These are phyloP conservation scores for Sordariomycetes sp. DNA, from an alignment of 2,329 filamentous ascomycete genomes.

Conservation along the genomic window DNA sequence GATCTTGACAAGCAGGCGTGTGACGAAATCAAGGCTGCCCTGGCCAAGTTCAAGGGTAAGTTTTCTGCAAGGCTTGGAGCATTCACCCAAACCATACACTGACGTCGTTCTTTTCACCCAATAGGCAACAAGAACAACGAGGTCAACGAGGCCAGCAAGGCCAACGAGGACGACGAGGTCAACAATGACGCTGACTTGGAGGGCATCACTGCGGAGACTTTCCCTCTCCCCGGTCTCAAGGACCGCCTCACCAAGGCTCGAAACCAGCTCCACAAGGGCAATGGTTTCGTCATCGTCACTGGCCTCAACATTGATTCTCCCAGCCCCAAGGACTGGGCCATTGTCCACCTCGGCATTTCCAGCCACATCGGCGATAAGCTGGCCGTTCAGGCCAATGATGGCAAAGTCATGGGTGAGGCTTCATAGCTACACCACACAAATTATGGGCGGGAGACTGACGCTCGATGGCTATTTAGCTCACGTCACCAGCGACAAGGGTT, in stretches of 20 bases:
- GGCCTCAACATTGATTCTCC: conserved; percentile 38
- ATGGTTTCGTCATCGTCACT: conserved; percentile 42
- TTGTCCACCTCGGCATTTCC: conserved; percentile 45
- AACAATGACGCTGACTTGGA: conserved; percentile 25
- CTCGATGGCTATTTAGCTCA: conserved; percentile 23
- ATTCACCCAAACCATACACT: not conserved
- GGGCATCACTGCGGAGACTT: conserved; percentile 22
- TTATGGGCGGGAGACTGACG: not conserved
- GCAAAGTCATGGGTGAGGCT: conserved; percentile 24
- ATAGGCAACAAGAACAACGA: too few species aligned
- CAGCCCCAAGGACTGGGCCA: conserved; percentile 40
- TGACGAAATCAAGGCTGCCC: conserved; percentile 12
- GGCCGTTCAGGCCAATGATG: conserved; percentile 36
- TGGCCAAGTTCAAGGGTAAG: conserved; percentile 17
- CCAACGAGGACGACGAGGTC: too few species aligned
- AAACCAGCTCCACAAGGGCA: conserved; percentile 24
- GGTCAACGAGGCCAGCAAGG: too few species aligned
- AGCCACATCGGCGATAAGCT: conserved; percentile 44
- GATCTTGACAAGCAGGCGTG: conserved; percentile 9
- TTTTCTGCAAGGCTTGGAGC: too few species aligned
- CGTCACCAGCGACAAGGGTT: conserved; percentile 33
- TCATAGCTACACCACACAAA: not conserved
- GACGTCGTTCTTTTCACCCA: not conserved
- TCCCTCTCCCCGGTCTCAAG: conserved; percentile 26
- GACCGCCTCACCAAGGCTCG: conserved; percentile 21